Base-by-base conservation (phyloP, 1,284 basidiomycete species). In the Malassezia yamatoensis region DNA sequence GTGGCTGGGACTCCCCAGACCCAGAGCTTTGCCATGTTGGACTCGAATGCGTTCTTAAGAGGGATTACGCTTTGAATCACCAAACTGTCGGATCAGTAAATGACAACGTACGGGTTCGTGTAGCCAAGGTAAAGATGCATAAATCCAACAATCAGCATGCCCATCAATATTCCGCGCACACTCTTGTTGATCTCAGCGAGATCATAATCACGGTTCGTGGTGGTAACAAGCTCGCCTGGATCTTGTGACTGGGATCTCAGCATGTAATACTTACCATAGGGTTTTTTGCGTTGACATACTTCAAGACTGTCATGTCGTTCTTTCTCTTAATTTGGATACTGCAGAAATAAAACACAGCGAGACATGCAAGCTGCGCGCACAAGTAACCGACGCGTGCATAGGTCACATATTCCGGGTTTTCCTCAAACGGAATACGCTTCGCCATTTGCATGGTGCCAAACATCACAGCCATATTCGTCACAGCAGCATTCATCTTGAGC, bases 281-380 rank as follows among this genome's bases (percentile, higher is more conserved):
- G 50, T 56, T 65, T 53, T 73, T 76, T 16, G 80, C 79, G 63
- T 80, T 78, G 49, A 79, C 78, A 68, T 93, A 96, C 81, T 96
- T 96, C 68, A 96, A 80, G 36, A 94, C 88, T 2, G 89, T 90
- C 75, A 87, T 82, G 78, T 96, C 93, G 74, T 96, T 96, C 82
- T 90, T 91, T 68, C 81, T 79, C 81, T 89, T 90, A 77, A 96
- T 83, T 44, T 63, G 59, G 38, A 40, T 38, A 80, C 70, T 80
- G 75, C 15, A 86, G 66, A 81, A 87, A 79, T 87, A 90, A 79
- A 88, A 91, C 35, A 81, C 75, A 24, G 78, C 82, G 36, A 91
- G 77, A 40, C 85, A 81, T 68, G 86, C 62, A 54, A 83, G 69
- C 76, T 90, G 90, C 15, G 84, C 82, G 33, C 80, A 75, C 53